Evolutionary conservation across 75 land plant species (phyloP), one percentile per base, ranked within the genome.

Genomic region (Pseudotsuga menziesii): DNA sequence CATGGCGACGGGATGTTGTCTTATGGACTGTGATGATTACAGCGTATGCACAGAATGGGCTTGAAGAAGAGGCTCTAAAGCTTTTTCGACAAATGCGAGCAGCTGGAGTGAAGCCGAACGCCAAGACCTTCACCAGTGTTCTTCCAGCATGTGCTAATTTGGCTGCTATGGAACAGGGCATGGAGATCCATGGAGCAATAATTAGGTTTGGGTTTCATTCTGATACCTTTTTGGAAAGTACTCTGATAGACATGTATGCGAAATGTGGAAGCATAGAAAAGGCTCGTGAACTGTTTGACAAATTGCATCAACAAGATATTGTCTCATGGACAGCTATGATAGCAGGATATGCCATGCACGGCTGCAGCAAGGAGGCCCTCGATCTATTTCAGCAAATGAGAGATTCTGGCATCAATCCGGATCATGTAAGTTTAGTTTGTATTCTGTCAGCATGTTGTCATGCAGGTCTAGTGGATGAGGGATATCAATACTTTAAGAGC

Each of bases 321-420:
- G 84, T 87, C 20, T 78, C 85, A n/a, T 89, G 91, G 91, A 89
- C 63, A 56, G 84, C 79, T 22, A 77, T 89, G 73, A 82, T 89
- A 17, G 56, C 66, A 20, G 88, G 84, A 23, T 80, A 76, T 79
- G 86, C 81, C 48, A 27, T 82, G 39, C 79, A 84, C 81, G 89
- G 89, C 6, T 48, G 27, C 25, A 81, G 80, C 44, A 57, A 12
- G 20, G 78, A 82, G 56, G 89, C 85, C 59, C 3, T 80, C 1
- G 52, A 80, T 56, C 83, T 87, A 11, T 83, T 81, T 72, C 74
- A 84, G 75, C 36, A 78, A 41, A 89, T 89, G 90, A 75, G 55
- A 32, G 54, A 41, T 29, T 58, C 44, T 12, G 84, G 82, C 14
- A 1, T 82, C 7, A 78, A 78, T 26, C 88, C 91, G 26, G 86